Evolutionary conservation across 805 yeast species (phyloP).

Genomic region (Torulaspora quercuum): DNA sequence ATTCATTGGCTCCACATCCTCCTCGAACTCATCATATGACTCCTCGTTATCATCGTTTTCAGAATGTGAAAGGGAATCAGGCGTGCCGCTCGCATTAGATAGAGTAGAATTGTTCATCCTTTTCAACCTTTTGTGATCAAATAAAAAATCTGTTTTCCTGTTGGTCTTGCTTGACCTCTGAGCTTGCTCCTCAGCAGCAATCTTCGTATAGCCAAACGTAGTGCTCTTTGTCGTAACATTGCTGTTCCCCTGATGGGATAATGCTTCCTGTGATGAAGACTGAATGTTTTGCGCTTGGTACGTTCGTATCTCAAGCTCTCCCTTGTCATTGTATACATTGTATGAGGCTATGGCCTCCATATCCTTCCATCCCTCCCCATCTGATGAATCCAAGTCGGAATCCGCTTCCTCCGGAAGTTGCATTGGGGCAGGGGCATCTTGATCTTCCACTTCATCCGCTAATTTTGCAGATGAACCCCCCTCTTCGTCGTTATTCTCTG

Average conservation of each 20-base stretch:
- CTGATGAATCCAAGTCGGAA: conserved; percentile 28
- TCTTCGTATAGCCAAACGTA: conserved; percentile 77
- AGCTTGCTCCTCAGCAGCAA: conserved; percentile 83
- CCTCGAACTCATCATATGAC: conserved; percentile 40
- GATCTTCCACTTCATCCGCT: conserved; percentile 1
- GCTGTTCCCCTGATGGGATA: conserved; percentile 6
- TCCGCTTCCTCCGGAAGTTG: conserved; percentile 10
- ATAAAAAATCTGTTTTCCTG: conserved; percentile 54
- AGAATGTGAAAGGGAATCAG: conserved; percentile 8
- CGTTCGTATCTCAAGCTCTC: conserved; percentile 51
- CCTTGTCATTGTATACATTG: conserved; percentile 78
- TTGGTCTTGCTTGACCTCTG: conserved; percentile 58
- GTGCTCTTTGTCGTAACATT: conserved; percentile 9
- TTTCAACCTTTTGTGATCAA: conserved; percentile 39
- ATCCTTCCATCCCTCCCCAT: conserved; percentile 71
- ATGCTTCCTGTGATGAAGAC: conserved; percentile 21
- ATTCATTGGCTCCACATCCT: conserved; percentile 34
- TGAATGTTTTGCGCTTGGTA: conserved; percentile 14
- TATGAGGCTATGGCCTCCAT: conserved; percentile 79
- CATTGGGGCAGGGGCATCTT: background rate
- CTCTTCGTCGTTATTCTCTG: no score
- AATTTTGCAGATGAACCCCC: no score
- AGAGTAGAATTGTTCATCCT: conserved; percentile 16
- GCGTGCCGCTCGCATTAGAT: conserved; percentile 10
- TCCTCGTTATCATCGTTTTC: conserved; percentile 32